Percentiles rank a stretch among this genome's conserved stretches.
phyloP scores from a whole-genome alignment of 768 basidiomycete genomes.

The Atractiella rhizophila region DNA sequence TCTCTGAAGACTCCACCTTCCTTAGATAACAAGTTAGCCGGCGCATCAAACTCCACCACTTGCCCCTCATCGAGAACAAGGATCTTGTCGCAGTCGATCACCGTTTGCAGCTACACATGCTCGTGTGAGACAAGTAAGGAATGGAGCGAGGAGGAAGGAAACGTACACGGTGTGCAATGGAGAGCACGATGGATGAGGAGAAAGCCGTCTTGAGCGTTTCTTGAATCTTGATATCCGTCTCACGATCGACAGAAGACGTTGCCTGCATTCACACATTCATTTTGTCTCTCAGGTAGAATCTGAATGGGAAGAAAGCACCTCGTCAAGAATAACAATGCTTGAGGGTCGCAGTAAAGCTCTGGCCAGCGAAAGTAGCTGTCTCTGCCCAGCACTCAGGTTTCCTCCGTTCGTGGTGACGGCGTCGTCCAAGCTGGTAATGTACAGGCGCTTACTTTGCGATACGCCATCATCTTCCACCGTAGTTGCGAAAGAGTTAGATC shows the following conservation, averaged over 20 bases:
- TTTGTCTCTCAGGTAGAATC: constrained; percentile 3
- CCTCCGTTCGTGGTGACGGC: constrained; percentile 1
- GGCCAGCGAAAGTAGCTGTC: constrained; percentile 10
- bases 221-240: constrained; percentile 7
- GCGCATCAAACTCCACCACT: constrained; percentile 5
- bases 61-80: constrained; percentile 5
- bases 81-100: constrained; percentile 5
- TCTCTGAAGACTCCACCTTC: not conserved
- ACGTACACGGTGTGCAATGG: constrained; percentile 6
- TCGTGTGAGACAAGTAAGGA: not conserved
- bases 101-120: not conserved
- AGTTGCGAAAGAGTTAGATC: too few species aligned
- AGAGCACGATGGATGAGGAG: constrained; percentile 1
- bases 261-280: constrained; percentile 7
- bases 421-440: too few species aligned
- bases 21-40: not conserved
- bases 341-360: constrained; percentile 1
- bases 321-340: not conserved
- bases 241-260: constrained; percentile 7
- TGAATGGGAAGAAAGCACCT: not conserved
- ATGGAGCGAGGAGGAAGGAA: not conserved
- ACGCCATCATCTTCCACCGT: too few species aligned
- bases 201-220: constrained; percentile 5
- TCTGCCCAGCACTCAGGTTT: constrained; percentile 4
- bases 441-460: too few species aligned